phyloP scores from a whole-genome alignment of 2,329 filamentous ascomycete species.

The Scytalidium lignicola region DNA sequence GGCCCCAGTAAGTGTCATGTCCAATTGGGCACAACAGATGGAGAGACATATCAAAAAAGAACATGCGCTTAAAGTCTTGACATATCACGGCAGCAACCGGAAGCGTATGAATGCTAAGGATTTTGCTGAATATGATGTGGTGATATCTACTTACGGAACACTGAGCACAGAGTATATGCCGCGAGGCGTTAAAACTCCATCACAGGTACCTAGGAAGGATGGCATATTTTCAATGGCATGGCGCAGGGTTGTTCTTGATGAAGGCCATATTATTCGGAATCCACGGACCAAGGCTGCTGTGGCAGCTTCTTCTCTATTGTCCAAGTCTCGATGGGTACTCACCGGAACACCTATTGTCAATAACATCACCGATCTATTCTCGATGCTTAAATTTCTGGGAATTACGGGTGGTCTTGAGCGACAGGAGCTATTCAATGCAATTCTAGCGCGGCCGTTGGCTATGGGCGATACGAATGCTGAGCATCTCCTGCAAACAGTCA shows the following conservation, averaged over 20 bases:
- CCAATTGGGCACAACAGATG: constrained; percentile 83
- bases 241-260: constrained; percentile 76
- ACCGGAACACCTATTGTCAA: constrained; percentile 84
- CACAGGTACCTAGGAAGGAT: constrained; percentile 32
- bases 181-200: constrained; percentile 37
- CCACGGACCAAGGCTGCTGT: constrained; percentile 65
- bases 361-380: constrained; percentile 74
- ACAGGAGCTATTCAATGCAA: constrained; percentile 66
- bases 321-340: constrained; percentile 72
- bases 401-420: constrained; percentile 73
- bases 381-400: constrained; percentile 69
- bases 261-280: constrained; percentile 80
- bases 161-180: constrained; percentile 60
- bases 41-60: constrained; percentile 62
- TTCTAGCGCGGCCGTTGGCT: constrained; percentile 64
- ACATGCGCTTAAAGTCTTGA: constrained; percentile 59
- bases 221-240: constrained; percentile 63
- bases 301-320: constrained; percentile 61
- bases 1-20: constrained; percentile 80
- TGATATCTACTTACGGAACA: constrained; percentile 81
- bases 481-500: constrained; percentile 66
- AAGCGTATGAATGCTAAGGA: constrained; percentile 49
- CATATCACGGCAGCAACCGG: constrained; percentile 65
- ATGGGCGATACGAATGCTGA: constrained; percentile 52
- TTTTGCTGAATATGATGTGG: constrained; percentile 64